phyloP scores from a whole-genome alignment of 1,139 yeast species.

The Lodderomyces theae region DNA sequence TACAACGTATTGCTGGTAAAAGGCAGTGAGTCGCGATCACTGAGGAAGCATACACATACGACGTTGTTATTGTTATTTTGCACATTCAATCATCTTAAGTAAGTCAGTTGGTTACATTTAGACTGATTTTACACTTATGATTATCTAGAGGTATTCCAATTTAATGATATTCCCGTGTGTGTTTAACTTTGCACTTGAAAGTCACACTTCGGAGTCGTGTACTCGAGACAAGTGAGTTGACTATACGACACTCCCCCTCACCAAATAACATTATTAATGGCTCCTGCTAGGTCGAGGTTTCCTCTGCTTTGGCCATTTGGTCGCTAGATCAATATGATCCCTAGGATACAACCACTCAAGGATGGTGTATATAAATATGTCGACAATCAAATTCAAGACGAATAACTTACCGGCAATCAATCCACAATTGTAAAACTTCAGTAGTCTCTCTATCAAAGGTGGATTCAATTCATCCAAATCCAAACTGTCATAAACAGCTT shows the following conservation, averaged over 20 bases:
- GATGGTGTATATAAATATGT: conserved; percentile 58
- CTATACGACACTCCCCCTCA: no score
- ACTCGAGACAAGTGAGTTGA: no score
- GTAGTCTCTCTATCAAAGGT: conserved; percentile 49
- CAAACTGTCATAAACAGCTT: conserved; percentile 67
- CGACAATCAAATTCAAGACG: conserved; percentile 76
- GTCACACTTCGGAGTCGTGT: not conserved
- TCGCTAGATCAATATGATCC: conserved; percentile 62
- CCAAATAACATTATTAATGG: not conserved
- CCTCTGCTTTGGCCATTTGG: conserved; percentile 68
- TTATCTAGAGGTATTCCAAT: not conserved
- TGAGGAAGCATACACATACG: not conserved
- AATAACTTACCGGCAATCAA: conserved; percentile 81
- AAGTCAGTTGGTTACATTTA: not conserved
- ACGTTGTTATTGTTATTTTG: not conserved
- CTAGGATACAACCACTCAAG: conserved; percentile 74
- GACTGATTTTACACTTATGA: not conserved
- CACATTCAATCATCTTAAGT: not conserved
- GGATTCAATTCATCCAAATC: conserved; percentile 42
- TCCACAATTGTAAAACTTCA: conserved; percentile 71
- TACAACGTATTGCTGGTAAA: not conserved
- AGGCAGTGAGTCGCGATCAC: not conserved
- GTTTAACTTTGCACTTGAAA: not conserved
- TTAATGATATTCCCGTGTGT: not conserved
- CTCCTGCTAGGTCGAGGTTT: conserved; percentile 3